Base-by-base conservation (phyloP, 1,139 yeast species). In the Kodamaea fungicola region DNA sequence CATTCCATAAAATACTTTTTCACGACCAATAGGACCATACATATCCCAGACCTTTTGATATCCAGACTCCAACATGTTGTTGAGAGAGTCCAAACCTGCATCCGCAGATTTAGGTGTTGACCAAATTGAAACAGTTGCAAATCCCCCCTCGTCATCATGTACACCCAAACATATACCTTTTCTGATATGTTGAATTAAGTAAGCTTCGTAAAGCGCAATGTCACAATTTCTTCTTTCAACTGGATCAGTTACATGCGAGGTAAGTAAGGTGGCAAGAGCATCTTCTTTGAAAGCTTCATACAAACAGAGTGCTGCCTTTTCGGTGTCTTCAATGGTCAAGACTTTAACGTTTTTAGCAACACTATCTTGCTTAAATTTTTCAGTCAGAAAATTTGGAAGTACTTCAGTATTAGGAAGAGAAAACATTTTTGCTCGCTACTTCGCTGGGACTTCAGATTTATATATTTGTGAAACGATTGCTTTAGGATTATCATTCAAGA, bases 41-140 rank as follows among this genome's bases (percentile, higher is more conserved):
- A 67, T 50, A 55, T 78, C 62, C 66, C 80, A 74, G 41, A 76
- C 63, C 54, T 67, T 67, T 42, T 72, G 78, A 61, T 73, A 76
- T 5, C 86, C 86, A 7, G 83, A 62, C 45, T 75, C 68, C 62
- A 79, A 64, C 43, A 80, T 60, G 23, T 76, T 76, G 34, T 66
- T 52, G 49, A 73, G 74, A 33, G 73, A 67, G 37, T 64, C 63
- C 38, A 76, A 66, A 1, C 83, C 76, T 22, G 54, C 56, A 4
- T 52, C 59, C 7, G 51, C 53, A 6, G 73, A 66, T n/a, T 57
- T 71, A 4, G 86, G 86, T 10, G 69, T 65, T 31, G 80, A 65
- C 85, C 86, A 80, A 28, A 79, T 57, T 7, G 82, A 76, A 22
- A 80, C 82, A 4, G 83, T 78, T 55, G 80, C 85, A 54, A 75